Evolutionary conservation across 768 basidiomycete genomes (phyloP).

Genomic region (Russula virescens): DNA sequence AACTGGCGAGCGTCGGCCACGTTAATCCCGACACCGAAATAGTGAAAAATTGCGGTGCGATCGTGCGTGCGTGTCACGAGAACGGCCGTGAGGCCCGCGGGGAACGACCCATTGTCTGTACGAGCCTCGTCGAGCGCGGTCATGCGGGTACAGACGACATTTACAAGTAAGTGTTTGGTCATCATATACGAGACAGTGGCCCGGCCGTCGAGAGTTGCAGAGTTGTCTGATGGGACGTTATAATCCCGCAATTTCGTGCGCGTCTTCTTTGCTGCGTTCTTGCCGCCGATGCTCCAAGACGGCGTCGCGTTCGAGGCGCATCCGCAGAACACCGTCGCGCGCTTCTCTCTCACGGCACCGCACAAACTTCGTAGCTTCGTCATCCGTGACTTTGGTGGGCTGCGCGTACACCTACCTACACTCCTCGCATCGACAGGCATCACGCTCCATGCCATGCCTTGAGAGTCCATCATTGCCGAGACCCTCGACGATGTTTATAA

Average conservation of each 20-base stretch:
- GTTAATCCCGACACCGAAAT: slow-evolving; percentile 43
- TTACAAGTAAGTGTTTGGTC: too few species aligned
- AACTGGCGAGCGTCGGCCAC: slow-evolving; percentile 50
- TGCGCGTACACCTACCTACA: too few species aligned
- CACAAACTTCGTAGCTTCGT: slow-evolving; percentile 43
- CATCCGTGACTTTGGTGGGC: too few species aligned
- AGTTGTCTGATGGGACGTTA: background rate
- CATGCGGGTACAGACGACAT: slow-evolving; percentile 43
- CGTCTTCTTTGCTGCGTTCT: slow-evolving; percentile 48
- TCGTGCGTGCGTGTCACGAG: slow-evolving; percentile 44
- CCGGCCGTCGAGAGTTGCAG: too few species aligned
- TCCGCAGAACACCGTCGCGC: slow-evolving; percentile 54
- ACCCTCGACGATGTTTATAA: too few species aligned
- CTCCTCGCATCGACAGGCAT: too few species aligned
- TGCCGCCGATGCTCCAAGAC: slow-evolving; percentile 48
- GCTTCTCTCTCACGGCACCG: slow-evolving; percentile 41
- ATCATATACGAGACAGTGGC: background rate
- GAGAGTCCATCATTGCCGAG: too few species aligned
- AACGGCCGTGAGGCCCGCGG: slow-evolving; percentile 39
- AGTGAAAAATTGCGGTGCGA: slow-evolving; percentile 49
- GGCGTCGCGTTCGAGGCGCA: slow-evolving; percentile 58
- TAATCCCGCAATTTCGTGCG: slow-evolving; percentile 38
- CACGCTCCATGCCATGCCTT: too few species aligned
- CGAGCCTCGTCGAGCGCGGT: slow-evolving; percentile 50
- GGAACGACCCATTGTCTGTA: slow-evolving; percentile 52